Conservation (phyloP, 139 green algal species). For the Coelastrella sp. region DNA sequence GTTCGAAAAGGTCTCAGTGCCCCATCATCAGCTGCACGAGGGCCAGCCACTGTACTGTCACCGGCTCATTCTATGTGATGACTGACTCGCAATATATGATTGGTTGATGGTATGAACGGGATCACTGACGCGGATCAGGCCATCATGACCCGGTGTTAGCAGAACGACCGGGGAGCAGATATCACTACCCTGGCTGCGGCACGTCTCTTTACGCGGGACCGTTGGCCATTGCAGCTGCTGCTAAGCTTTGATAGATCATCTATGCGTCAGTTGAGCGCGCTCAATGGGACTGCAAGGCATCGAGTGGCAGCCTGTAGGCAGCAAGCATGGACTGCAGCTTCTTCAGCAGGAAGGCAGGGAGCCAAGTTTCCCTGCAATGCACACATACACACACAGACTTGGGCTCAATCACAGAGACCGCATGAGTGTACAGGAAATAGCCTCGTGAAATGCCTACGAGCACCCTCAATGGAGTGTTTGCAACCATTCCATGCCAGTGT, state of each 20-base stretch:
- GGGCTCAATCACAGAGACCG: neutral
- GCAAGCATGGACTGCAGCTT: neutral
- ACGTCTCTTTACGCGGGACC: neutral
- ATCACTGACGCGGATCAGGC: neutral
- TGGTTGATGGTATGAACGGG: neutral
- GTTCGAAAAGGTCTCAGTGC: no score
- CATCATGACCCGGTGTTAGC: no score
- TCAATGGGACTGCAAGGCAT: neutral
- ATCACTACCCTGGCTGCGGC: neutral
- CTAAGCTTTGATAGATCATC: neutral
- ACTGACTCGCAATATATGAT: neutral
- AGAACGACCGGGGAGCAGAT: no score
- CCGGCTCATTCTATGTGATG: neutral
- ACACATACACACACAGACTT: conserved; percentile 40
- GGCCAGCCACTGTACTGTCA: neutral
- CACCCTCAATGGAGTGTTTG: no score
- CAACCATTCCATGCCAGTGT: no score
- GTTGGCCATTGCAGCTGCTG: neutral
- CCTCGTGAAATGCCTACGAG: no score
- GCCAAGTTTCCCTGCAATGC: neutral
- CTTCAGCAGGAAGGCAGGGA: conserved; percentile 8
- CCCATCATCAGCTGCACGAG: no score
- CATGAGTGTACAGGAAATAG: neutral
- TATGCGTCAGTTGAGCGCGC: neutral
- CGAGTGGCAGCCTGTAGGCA: neutral